A percentile compares a stretch with the other conserved stretches of the same genome.
Evolutionary conservation across 495 filamentous ascomycete genomes (phyloP).

Genomic region (Neurospora pannonica): DNA sequence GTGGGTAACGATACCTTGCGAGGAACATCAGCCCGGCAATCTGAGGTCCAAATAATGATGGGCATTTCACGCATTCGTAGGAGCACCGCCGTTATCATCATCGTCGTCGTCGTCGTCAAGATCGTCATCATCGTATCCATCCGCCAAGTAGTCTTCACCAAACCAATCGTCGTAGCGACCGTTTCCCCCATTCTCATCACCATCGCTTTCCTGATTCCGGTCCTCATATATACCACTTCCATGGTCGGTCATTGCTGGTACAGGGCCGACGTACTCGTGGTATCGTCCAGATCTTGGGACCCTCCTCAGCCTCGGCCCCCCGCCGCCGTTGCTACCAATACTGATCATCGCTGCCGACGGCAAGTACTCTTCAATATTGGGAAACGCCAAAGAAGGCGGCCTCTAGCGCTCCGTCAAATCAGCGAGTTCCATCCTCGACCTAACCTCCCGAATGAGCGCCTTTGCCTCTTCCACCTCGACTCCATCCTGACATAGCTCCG

Average conservation of each 20-base stretch:
- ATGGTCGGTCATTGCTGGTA: neutral
- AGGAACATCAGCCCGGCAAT: neutral
- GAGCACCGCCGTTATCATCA: neutral
- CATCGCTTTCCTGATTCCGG: neutral
- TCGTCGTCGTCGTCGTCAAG: neutral
- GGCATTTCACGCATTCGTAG: neutral
- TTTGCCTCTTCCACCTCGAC: constrained; percentile 98
- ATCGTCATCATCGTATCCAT: neutral
- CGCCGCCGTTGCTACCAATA: neutral
- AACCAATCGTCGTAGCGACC: neutral
- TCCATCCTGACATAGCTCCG: constrained; percentile 90
- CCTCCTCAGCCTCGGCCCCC: neutral
- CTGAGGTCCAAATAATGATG: neutral
- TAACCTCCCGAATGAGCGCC: constrained; percentile 80
- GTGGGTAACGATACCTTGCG: neutral
- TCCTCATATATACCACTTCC: neutral
- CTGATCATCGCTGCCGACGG: neutral
- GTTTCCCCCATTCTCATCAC: neutral
- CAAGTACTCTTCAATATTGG: neutral
- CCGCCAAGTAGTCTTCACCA: neutral
- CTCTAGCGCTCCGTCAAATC: constrained; percentile 22
- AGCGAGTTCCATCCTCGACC: constrained; percentile 62
- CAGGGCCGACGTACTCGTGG: neutral
- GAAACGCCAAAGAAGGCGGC: constrained; percentile 7
- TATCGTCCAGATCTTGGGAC: neutral